These are phyloP conservation scores for Elsinoe australis DNA, from an alignment of 2,329 filamentous ascomycete genomes.

Conservation along the genomic window DNA sequence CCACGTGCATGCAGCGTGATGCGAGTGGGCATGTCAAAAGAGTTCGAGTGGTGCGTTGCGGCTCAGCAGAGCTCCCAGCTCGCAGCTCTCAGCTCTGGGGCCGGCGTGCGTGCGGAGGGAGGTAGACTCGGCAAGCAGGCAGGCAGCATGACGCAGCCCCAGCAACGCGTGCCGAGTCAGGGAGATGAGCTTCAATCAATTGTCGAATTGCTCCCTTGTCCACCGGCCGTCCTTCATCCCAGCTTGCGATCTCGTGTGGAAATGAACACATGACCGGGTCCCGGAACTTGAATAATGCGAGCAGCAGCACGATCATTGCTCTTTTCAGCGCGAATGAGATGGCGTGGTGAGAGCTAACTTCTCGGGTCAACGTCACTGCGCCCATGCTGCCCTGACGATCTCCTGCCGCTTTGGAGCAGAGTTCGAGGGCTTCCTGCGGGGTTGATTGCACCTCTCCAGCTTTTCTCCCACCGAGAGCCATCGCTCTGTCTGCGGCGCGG, in stretches of 20 bases:
- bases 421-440: slow-evolving; percentile 5
- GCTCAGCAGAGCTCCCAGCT: no score
- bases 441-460: slow-evolving; percentile 5
- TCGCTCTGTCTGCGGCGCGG: background rate
- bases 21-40: background rate
- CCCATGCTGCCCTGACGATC: slow-evolving; percentile 15
- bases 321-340: no score
- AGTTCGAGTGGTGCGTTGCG: background rate
- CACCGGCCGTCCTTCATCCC: background rate
- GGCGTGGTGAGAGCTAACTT: no score
- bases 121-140: no score
- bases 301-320: no score
- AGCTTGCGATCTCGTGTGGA: background rate
- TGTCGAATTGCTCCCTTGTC: background rate
- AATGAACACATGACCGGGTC: slow-evolving; percentile 8
- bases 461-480: background rate
- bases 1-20: background rate
- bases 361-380: slow-evolving; percentile 13
- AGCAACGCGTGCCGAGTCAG: slow-evolving; percentile 3
- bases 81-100: background rate
- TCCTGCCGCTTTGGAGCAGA: slow-evolving; percentile 10
- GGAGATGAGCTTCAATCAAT: slow-evolving; percentile 14
- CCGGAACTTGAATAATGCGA: no score
- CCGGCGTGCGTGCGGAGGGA: no score
- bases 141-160: slow-evolving; percentile 6